Conservation (phyloP, 305 asterid genomes). For the Solanum hybrid region DNA sequence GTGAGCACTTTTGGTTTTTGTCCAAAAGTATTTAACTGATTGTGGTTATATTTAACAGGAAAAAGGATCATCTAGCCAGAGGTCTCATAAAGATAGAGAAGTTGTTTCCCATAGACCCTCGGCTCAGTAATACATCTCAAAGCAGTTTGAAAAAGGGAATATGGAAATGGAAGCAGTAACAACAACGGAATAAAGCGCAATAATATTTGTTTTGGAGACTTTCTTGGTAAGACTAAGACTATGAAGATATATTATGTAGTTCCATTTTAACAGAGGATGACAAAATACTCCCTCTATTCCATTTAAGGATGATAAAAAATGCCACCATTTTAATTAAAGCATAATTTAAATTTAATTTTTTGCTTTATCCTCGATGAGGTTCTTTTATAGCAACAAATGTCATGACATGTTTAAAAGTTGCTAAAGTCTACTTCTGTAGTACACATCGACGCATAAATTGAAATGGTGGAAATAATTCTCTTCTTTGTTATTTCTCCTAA, state of each 20-base stretch:
- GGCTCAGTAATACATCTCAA: background rate
- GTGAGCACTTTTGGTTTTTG: background rate
- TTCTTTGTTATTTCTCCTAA: background rate
- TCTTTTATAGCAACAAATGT: background rate
- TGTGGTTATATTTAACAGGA: background rate
- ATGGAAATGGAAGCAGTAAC: background rate
- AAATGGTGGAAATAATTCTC: background rate
- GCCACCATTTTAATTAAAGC: background rate
- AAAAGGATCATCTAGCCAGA: background rate
- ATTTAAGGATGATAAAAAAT: background rate
- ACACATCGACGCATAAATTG: background rate
- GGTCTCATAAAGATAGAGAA: background rate
- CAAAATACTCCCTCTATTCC: background rate
- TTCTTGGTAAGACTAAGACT: background rate
- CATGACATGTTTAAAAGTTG: background rate
- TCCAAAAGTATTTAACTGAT: background rate
- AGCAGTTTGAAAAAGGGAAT: background rate
- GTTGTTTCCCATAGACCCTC: background rate
- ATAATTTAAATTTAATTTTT: background rate
- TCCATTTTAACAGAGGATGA: background rate
- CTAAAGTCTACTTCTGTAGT: background rate
- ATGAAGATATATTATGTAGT: background rate
- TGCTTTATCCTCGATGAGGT: background rate
- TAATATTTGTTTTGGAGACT: background rate
- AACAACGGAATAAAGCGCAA: background rate